These are phyloP conservation scores for Exophiala spinifera DNA, from an alignment of 2,329 filamentous ascomycete genomes.

Conservation along the genomic window DNA sequence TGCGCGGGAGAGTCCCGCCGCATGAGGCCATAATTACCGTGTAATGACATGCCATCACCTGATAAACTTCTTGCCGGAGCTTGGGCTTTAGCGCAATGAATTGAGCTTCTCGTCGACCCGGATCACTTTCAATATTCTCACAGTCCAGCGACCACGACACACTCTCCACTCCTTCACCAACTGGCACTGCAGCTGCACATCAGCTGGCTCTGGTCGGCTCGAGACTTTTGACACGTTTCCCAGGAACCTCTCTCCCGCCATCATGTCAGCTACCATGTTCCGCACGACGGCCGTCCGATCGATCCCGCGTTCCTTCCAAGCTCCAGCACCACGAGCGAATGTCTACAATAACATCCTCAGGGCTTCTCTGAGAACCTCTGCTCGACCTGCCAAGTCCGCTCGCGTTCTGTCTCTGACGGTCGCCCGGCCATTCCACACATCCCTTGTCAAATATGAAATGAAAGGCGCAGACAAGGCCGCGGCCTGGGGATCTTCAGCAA, in stretches of 20 bases:
- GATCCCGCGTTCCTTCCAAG: slow-evolving; percentile 40
- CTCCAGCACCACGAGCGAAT: slow-evolving; percentile 18
- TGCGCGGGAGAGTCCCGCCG: no score
- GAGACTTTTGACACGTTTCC: slow-evolving; percentile 20
- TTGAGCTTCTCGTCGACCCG: slow-evolving; percentile 11
- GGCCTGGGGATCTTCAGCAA: slow-evolving; percentile 24
- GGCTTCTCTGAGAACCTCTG: slow-evolving; percentile 40
- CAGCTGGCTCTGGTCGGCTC: slow-evolving; percentile 24
- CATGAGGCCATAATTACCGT: no score
- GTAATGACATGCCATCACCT: slow-evolving; percentile 1
- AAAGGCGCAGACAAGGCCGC: slow-evolving; percentile 28
- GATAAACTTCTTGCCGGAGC: background rate
- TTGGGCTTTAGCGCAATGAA: background rate
- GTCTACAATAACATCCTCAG: slow-evolving; percentile 43
- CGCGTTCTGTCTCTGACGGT: slow-evolving; percentile 42
- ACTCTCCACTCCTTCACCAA: slow-evolving; percentile 25
- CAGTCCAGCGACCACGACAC: slow-evolving; percentile 4
- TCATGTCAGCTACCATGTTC: slow-evolving; percentile 41
- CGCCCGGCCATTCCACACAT: slow-evolving; percentile 46
- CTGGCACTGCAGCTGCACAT: slow-evolving; percentile 20
- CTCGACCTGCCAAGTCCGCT: slow-evolving; percentile 38
- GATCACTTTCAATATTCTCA: slow-evolving; percentile 7
- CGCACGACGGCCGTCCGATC: slow-evolving; percentile 46
- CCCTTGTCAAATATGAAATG: slow-evolving; percentile 49
- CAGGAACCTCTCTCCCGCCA: slow-evolving; percentile 31